phyloP scores from a whole-genome alignment of 2,329 filamentous ascomycete species.

The Neofusicoccum umdonicola region DNA sequence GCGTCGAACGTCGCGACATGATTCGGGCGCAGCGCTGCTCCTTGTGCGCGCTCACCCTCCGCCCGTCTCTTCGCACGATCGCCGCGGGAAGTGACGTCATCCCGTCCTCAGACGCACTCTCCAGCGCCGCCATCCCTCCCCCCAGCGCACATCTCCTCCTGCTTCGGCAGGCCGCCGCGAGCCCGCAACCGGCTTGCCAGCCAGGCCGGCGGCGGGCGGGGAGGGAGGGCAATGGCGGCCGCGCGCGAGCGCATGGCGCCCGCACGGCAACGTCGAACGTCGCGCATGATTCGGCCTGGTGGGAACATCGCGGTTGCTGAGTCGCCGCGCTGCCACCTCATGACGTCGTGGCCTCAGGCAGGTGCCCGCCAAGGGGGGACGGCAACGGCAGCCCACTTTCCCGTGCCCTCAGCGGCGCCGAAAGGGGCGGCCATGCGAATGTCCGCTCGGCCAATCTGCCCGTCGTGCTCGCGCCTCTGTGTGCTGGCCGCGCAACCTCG shows the following conservation, averaged over 20 bases:
- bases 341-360: slow-evolving; percentile 10
- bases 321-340: not conserved
- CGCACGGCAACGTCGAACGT: not conserved
- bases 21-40: not conserved
- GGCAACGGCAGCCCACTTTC: not conserved
- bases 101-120: not conserved
- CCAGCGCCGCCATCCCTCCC: too few relatives aligned
- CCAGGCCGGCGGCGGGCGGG: not conserved
- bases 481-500: not conserved
- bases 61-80: not conserved
- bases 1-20: not conserved
- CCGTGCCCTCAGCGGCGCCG: not conserved
- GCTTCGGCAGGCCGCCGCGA: not conserved
- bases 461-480: not conserved
- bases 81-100: slow-evolving; percentile 3
- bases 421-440: not conserved
- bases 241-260: not conserved
- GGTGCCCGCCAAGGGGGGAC: not conserved
- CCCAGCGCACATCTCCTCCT: not conserved
- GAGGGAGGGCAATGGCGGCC: not conserved
- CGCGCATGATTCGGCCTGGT: slow-evolving; percentile 4
- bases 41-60: not conserved
- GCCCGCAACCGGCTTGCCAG: too few relatives aligned
- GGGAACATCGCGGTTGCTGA: slow-evolving; percentile 6
- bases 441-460: too few relatives aligned